Conservation (phyloP, 208 protist species). For the Wallacemonas rigidus region DNA sequence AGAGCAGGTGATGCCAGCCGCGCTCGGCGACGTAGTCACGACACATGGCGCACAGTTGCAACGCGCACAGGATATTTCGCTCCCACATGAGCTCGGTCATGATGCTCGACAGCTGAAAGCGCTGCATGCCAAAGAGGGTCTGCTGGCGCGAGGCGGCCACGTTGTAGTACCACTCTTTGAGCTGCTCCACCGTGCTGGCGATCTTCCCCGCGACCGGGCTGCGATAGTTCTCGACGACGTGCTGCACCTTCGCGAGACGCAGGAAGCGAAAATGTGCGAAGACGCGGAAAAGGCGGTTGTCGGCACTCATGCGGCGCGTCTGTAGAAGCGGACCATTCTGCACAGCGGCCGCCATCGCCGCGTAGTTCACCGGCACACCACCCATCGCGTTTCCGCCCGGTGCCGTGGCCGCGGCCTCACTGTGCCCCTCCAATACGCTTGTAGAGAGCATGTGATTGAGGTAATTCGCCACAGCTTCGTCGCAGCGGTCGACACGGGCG, state of each 20-base stretch:
- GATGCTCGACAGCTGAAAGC: conserved; percentile 52
- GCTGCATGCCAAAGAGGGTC: conserved; percentile 45
- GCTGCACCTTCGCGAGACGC: conserved; percentile 60
- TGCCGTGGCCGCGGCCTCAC: not conserved
- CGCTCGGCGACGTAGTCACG: conserved; percentile 76
- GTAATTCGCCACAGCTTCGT: conserved; percentile 69
- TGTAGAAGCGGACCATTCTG: conserved; percentile 13
- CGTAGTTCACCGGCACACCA: conserved; percentile 3
- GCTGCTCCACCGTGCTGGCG: conserved; percentile 47
- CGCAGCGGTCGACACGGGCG: conserved; percentile 40
- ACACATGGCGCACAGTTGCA: conserved; percentile 57
- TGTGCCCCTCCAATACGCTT: conserved; percentile 22
- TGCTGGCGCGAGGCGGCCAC: conserved; percentile 46
- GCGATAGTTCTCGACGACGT: conserved; percentile 70
- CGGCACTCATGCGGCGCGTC: conserved; percentile 11
- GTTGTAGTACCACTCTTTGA: conserved; percentile 80
- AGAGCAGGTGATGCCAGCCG: conserved; percentile 88
- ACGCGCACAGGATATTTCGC: conserved; percentile 47
- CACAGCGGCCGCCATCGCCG: conserved; percentile 5
- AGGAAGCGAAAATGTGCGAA: conserved; percentile 78
- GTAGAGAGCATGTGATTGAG: conserved; percentile 63
- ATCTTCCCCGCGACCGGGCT: conserved; percentile 68
- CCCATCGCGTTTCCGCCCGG: not conserved
- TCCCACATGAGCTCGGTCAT: conserved; percentile 80
- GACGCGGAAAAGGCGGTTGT: conserved; percentile 51